Evolutionary conservation across 768 basidiomycete species (phyloP), one percentile per base, ranked within the genome.

Genomic region (Suillus alpinus): DNA sequence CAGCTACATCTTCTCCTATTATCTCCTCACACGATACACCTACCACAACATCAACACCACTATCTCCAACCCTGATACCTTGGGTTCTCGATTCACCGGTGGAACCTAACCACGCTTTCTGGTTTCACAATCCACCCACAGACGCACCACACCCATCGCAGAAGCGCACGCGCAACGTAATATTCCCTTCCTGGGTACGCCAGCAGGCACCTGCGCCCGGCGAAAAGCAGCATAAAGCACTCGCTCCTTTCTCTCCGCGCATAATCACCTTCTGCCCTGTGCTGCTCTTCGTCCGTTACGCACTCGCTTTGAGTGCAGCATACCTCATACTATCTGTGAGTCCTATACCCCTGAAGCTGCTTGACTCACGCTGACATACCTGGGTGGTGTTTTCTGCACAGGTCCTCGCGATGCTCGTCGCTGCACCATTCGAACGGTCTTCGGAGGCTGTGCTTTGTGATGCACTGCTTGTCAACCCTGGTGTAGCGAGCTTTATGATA

Each of bases 241-340:
- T 50, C 29, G 49, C 29, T 16, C 49, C 49, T 29, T 50, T 50
- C 16, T 50, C 16, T 16, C 49, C 49, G 29, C 49, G 49, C 29
- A 50, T 50, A 10, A 50, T 50, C 49, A 50, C 49, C 49, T 50
- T 50, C 49, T 50, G 49, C 8, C 49, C 49, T 50, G 9, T 50
- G 18, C 49, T 50, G 18, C 49, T 50, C 9, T 18, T 50, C 4
- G 29, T 18, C 29, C 49, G 18, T 29, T 50, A 50, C 26, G 16
- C 18, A 9, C 49, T 50, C 10, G 31, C 49, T 16, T 50, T 50
- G 49, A 50, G 49, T n/a, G 9, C 29, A 50, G 49, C 49, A 50
- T 50, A 50, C 49, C 49, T 50, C 29, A 50, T 50, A 29, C 49
- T 50, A 50, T 50, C 49, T 31, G 49, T 50, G 9, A 31, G 49